Base-by-base conservation (phyloP, 495 filamentous ascomycete genomes). In the Lasiosphaeriaceae sp. region DNA sequence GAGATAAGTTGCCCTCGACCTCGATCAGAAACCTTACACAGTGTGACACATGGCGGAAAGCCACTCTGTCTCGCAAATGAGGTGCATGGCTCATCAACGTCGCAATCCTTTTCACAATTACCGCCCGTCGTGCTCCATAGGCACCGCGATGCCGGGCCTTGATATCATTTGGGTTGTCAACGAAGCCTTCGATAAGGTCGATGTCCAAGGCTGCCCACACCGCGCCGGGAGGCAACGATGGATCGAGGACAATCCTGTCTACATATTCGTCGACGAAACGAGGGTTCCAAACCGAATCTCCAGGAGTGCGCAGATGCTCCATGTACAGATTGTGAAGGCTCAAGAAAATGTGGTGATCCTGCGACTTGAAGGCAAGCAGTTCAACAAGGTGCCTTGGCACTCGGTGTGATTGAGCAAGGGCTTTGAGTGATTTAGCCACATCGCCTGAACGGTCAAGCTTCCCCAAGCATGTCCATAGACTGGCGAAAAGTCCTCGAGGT, bases 41-140 rank as follows among this genome's bases (percentile, higher is more conserved):
- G 11, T 63, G 65, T 35, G 59, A 58, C 20, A 80, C 70, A 39
- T 76, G 65, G 16, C 65, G 63, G 50, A 82, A 59, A 11, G 75
- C 68, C 17, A 63, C 66, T 26, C 75, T 66, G 41, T 61, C 56
- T 21, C 62, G 58, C n/a, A 76, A 49, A 20, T 65, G 59, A 6
- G 68, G 59, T 17, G 74, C 69, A 2, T 59, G 47, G 44, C 64
- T 66, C 53, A 76, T 74, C 24, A 62, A 58, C 9, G 60, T 52
- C n/a, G 74, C 69, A 34, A 71, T 54, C 6, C 59, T 59, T 17
- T 51, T 60, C 14, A 76, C 57, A 29, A 77, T 58, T 11, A 47
- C 55, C 9, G 45, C 60, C 19, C 57, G 46, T 37, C 50, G 51
- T 39, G 45, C 52, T 39, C 59, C 59, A 22, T 48, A 60, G 1